These are phyloP conservation scores for Vicia villosa DNA, from an alignment of 306 rosid species.

Conservation along the genomic window DNA sequence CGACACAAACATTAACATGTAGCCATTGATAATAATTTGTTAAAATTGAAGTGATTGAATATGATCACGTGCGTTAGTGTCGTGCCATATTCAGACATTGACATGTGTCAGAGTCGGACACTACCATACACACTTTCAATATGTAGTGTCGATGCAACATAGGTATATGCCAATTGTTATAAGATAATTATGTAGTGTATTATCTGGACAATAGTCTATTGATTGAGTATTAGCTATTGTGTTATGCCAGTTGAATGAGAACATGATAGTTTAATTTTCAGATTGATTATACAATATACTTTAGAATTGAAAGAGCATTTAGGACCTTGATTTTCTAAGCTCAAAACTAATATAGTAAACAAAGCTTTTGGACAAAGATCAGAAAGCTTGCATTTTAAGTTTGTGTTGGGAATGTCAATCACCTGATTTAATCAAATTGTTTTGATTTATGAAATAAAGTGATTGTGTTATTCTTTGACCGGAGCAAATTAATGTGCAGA, in stretches of 20 bases:
- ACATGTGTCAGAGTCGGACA: background rate
- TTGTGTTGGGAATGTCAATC: background rate
- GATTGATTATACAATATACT: background rate
- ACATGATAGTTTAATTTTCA: slow-evolving; percentile 25
- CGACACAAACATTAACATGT: background rate
- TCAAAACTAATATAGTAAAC: background rate
- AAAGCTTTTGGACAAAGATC: background rate
- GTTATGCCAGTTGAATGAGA: slow-evolving; percentile 4
- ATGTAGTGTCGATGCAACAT: background rate
- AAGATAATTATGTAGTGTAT: background rate
- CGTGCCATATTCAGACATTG: background rate
- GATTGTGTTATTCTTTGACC: background rate
- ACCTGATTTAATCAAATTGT: background rate
- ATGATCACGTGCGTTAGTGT: background rate
- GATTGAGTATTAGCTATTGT: background rate
- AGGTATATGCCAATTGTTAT: background rate
- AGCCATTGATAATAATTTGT: background rate
- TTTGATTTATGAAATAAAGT: background rate
- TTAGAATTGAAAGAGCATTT: background rate
- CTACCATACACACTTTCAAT: background rate
- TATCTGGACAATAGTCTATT: background rate
- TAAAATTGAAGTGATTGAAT: background rate
- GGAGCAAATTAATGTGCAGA: background rate
- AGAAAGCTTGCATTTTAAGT: background rate
- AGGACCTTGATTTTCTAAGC: background rate